Evolutionary conservation across 169 alveolate species (phyloP), one percentile per base, ranked within the genome.

Genomic region (Cyclospora cayetanensis): DNA sequence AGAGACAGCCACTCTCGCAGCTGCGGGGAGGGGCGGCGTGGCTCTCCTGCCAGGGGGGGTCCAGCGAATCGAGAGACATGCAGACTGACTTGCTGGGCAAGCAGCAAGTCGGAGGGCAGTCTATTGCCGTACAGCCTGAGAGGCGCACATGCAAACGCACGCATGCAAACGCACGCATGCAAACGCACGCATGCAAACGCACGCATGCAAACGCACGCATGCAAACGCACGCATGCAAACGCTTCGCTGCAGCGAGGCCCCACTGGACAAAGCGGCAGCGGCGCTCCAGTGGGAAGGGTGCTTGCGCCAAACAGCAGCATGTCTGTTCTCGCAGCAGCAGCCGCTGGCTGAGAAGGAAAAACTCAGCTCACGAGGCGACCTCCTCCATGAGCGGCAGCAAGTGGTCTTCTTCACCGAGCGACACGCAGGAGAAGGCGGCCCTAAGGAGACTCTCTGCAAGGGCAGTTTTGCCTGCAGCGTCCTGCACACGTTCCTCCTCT

Each of bases 41-140:
- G 60, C 72, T 68, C 74, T 22, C 37, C 84, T 42, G 37, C 74
- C 31, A 63, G 11, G 12, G 50, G 43, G 29, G 82, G 79, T 4
- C 82, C 82, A 22, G 34, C 63, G 39, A 65, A 43, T 12, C 60
- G 55, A 1, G 55, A 34, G 37, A 63, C 84, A 31, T 72, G 92
- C 29, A 82, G 84, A 22, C 90, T 50, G 1, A 91, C 92, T 52
- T 91, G 94, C 83, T 91, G 94, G 42, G 92, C 94, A 4, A 25
- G 53, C 85, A 91, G 84, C 37, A 91, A 88, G 7, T 84, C 92
- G 27, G 37, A 46, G 7, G 94, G 94, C 35, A 91, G 74, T 11
- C 53, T 68, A 7, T 41, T 63, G 27, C 72, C 90, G 65, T 83
- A 70, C 41, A 31, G 68, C 53, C 91, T 91, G 94, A 22, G 27